phyloP scores from a whole-genome alignment of 148 eudicot species.

The Euryodendron excelsum region DNA sequence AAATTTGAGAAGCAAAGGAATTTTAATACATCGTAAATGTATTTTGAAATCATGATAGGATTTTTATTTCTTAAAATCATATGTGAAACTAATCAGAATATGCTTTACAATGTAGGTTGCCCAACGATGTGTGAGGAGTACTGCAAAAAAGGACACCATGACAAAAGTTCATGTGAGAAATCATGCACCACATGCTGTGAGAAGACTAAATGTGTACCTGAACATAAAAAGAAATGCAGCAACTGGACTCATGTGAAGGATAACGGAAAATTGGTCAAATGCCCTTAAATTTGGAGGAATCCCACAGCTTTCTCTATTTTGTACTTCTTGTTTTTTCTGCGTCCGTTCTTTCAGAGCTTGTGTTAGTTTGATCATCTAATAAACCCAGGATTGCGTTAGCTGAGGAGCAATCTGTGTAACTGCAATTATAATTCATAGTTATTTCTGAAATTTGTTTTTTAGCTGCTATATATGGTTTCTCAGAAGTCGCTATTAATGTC shows the following conservation, averaged over 20 bases:
- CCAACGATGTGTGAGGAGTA: background rate
- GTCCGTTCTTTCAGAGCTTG: background rate
- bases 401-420: background rate
- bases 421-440: background rate
- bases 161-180: background rate
- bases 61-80: background rate
- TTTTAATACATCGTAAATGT: too few species aligned
- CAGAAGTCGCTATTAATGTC: too few species aligned
- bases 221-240: background rate
- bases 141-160: constrained; percentile 3
- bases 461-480: too few species aligned
- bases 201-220: background rate
- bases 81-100: background rate
- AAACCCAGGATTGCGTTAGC: background rate
- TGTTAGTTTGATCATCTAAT: background rate
- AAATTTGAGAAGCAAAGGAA: too few species aligned
- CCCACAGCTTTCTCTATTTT: too few species aligned
- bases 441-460: background rate
- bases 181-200: background rate
- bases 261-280: background rate
- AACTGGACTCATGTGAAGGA: background rate
- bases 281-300: background rate
- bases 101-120: background rate
- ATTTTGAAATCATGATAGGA: too few species aligned
- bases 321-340: background rate